Evolutionary conservation across 768 basidiomycete genomes (phyloP), one percentile per base, ranked within the genome.

Genomic region (Lactarius quietus): DNA sequence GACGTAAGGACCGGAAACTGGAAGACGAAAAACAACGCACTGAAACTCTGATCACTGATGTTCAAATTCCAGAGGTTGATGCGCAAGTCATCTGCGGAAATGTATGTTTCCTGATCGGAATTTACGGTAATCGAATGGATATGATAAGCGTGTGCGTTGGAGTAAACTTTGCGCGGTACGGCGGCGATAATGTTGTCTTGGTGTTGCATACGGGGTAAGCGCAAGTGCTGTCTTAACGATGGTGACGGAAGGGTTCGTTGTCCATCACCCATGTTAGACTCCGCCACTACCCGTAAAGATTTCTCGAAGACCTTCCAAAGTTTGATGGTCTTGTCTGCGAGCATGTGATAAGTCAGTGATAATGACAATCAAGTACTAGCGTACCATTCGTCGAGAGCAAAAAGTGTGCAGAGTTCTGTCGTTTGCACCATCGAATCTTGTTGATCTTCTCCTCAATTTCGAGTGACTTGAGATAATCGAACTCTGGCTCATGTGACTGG

Each of bases 381-480:
- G 66, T 67, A 96, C 97, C 97, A 73, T 99, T 99, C 35, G 97
- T 98, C 64, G 95, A 96, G 59, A 99, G 78, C 63, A 99, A 79
- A 78, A 99, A 98, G 78, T 99, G 97, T 53, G 97, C 95, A 54
- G 92, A 84, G 76, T 98, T 98, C 80, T 97, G 95, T 69, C 97
- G 86, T 81, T 89, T 95, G 83, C 95, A 98, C 97, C 97, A 99
- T 77, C 95, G 93, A 86, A 99, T 99, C 86, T 97, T 93, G 83
- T 99, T 99, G 83, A 99, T 99, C 89, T 99, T 99, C 85, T 99
- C 97, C 79, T 99, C 97, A 78, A 99, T 99, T 84, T 99, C 97
- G 71, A 99, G 83, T 28, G 94, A 97, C 83, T 99, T 99, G 74
- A 99, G 88, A 78, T 99, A 99, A 81, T 99, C 97, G 77, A 99